These are phyloP conservation scores for Proliferodiscus dingleyae DNA, from an alignment of 2,329 filamentous ascomycete genomes.

Conservation along the genomic window DNA sequence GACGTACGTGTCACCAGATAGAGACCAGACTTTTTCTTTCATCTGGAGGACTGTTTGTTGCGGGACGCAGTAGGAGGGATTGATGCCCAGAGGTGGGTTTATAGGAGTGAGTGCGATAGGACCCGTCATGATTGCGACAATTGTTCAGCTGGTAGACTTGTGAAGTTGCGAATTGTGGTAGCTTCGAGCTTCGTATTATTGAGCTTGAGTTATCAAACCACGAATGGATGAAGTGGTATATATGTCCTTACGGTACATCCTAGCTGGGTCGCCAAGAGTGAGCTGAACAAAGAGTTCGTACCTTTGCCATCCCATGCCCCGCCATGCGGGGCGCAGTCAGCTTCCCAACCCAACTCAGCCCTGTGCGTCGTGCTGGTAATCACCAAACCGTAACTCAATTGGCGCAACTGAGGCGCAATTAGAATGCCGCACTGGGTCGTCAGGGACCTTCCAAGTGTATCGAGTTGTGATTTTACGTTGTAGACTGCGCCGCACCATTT, in stretches of 20 bases:
- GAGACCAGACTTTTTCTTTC: conserved; percentile 56
- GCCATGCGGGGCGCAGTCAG: too few species aligned
- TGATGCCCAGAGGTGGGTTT: conserved; percentile 20
- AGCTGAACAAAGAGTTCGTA: neutral
- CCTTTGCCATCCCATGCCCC: too few species aligned
- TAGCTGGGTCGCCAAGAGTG: neutral
- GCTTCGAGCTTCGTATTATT: too few species aligned
- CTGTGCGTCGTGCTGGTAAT: too few species aligned
- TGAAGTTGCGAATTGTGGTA: neutral
- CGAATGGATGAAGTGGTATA: neutral
- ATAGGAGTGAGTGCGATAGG: conserved; percentile 16
- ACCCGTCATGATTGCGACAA: conserved; percentile 5
- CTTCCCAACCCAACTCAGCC: too few species aligned
- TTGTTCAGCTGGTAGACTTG: neutral
- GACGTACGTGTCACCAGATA: conserved; percentile 49
- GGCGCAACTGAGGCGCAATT: too few species aligned
- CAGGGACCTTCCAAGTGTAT: too few species aligned
- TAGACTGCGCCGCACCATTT: too few species aligned
- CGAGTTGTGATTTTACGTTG: too few species aligned
- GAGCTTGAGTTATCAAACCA: neutral
- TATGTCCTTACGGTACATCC: neutral
- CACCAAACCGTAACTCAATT: too few species aligned
- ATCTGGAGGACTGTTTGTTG: conserved; percentile 45
- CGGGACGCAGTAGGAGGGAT: conserved; percentile 21
- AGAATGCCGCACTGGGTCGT: too few species aligned